Evolutionary conservation across 2,329 filamentous ascomycete species (phyloP).

Genomic region (Ophiocordyceps robertsii): DNA sequence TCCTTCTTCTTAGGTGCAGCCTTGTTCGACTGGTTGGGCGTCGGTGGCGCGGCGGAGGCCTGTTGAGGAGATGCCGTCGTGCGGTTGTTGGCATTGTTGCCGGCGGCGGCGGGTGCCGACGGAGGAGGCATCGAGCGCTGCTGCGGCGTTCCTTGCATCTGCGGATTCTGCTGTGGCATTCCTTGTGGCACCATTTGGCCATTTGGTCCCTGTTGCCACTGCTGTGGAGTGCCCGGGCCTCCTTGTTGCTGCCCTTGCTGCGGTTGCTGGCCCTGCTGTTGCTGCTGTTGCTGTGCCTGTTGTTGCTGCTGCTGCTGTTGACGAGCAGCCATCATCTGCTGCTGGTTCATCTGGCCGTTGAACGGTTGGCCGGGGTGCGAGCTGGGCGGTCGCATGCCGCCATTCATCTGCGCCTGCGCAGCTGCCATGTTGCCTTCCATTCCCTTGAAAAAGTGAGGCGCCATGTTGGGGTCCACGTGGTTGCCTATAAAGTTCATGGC

Average conservation of each 20-base stretch:
- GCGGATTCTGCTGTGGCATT: slow-evolving; percentile 26
- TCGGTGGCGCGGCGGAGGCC: slow-evolving; percentile 57
- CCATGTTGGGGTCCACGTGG: slow-evolving; percentile 49
- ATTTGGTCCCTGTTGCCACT: slow-evolving; percentile 22
- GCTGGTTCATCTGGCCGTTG: slow-evolving; percentile 44
- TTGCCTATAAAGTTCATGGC: slow-evolving; percentile 49
- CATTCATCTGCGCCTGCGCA: slow-evolving; percentile 41
- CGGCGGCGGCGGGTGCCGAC: slow-evolving; percentile 38
- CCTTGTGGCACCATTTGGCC: slow-evolving; percentile 25
- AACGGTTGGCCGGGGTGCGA: slow-evolving; percentile 49
- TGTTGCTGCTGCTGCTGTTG: slow-evolving; percentile 23
- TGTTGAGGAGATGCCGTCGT: slow-evolving; percentile 49
- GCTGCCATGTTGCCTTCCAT: slow-evolving; percentile 42
- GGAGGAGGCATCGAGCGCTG: slow-evolving; percentile 58
- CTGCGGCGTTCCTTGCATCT: slow-evolving; percentile 56
- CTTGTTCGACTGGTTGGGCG: slow-evolving; percentile 61
- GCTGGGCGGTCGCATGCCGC: slow-evolving; percentile 51
- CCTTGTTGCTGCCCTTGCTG: slow-evolving; percentile 6
- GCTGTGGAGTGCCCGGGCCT: slow-evolving; percentile 12
- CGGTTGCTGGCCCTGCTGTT: slow-evolving; percentile 17
- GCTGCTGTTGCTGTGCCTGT: slow-evolving; percentile 19
- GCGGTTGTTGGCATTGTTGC: slow-evolving; percentile 37
- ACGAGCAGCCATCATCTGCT: slow-evolving; percentile 43
- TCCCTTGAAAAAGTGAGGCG: slow-evolving; percentile 44
- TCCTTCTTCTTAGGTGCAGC: slow-evolving; percentile 68